phyloP scores from a whole-genome alignment of 257 asterid species.

The Anisodus tanguticus region DNA sequence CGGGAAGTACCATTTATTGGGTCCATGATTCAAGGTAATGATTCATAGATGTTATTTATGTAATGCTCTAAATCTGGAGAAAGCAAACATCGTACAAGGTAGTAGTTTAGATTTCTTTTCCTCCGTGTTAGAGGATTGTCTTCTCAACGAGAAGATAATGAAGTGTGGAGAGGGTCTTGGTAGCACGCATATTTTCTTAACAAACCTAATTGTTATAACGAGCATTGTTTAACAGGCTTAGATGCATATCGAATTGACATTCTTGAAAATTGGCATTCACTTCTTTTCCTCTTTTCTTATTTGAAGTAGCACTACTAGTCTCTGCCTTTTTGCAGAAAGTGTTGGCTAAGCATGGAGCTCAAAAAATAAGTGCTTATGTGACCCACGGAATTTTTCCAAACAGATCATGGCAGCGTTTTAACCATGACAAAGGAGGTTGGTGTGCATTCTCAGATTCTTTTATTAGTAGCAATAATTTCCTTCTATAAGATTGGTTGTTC shows the following conservation, averaged over 20 bases:
- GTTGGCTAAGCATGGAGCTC: slow-evolving; percentile 93
- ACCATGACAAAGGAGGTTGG: slow-evolving; percentile 78
- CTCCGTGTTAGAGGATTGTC: neutral
- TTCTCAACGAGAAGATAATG: neutral
- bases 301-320: slow-evolving; percentile 12
- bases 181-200: neutral
- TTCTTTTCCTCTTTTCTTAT: neutral
- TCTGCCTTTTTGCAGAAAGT: slow-evolving; percentile 64
- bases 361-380: slow-evolving; percentile 87
- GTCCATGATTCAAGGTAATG: slow-evolving; percentile 7
- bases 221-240: neutral
- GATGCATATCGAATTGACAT: neutral
- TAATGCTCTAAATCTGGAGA: neutral
- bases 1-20: neutral
- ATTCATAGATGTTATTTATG: neutral
- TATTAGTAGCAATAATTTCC: slow-evolving; percentile 20
- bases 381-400: slow-evolving; percentile 97
- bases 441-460: neutral
- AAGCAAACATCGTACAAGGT: neutral
- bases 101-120: slow-evolving; percentile 20
- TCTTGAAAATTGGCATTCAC: neutral
- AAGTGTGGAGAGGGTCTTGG: neutral
- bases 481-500: slow-evolving; percentile 26
- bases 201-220: neutral
- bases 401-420: slow-evolving; percentile 85